Conservation (phyloP, 129 eudicot species). For the Ambrosia artemisiifolia region DNA sequence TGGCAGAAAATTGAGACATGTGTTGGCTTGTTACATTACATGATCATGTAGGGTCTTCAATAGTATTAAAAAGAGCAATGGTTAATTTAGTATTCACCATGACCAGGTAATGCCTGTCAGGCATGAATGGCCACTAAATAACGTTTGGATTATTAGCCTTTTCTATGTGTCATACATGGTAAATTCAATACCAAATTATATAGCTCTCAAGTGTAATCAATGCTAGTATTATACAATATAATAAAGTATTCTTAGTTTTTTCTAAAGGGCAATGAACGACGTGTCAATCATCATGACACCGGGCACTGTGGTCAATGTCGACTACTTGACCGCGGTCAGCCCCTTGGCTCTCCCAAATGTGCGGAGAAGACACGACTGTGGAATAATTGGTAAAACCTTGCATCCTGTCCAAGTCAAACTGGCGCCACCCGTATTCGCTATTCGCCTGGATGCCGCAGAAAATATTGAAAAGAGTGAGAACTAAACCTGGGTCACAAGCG, state of each 20-base stretch:
- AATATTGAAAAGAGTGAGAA: too few relatives aligned
- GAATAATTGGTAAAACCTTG: too few relatives aligned
- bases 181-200: neutral
- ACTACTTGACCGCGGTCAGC: too few relatives aligned
- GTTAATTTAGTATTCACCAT: conserved; percentile 12
- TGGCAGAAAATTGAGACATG: conserved; percentile 23
- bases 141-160: conserved; percentile 7
- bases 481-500: too few relatives aligned
- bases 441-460: too few relatives aligned
- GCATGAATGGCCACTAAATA: conserved; percentile 27
- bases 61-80: conserved; percentile 20
- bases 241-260: neutral
- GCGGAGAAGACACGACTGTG: too few relatives aligned
- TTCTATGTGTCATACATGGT: neutral
- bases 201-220: neutral
- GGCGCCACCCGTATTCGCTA: too few relatives aligned
- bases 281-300: too few relatives aligned
- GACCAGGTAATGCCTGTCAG: conserved; percentile 17
- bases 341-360: too few relatives aligned
- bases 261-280: too few relatives aligned
- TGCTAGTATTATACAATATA: neutral
- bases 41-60: conserved; percentile 6
- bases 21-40: conserved; percentile 24
- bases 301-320: too few relatives aligned
- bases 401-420: too few relatives aligned